Evolutionary conservation across 495 filamentous ascomycete species (phyloP).

Genomic region (Rhypophila decipiens): DNA sequence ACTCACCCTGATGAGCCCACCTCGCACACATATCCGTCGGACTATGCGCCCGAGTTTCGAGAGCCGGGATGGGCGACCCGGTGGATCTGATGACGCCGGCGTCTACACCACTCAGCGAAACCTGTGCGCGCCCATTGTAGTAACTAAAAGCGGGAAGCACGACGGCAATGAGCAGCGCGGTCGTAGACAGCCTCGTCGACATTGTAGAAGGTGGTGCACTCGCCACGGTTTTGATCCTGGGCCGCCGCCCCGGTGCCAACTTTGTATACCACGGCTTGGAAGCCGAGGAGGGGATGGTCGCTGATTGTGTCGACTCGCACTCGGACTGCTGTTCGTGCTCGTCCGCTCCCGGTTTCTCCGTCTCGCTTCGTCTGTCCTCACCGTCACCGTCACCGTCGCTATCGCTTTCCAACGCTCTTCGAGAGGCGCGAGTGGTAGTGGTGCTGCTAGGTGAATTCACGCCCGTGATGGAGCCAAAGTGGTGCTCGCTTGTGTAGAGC

Average conservation of each 20-base stretch:
- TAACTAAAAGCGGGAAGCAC: slow-evolving; percentile 42
- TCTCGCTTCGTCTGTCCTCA: slow-evolving; percentile 10
- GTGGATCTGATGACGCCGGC: slow-evolving; percentile 35
- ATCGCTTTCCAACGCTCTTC: not conserved
- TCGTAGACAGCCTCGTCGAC: slow-evolving; percentile 37
- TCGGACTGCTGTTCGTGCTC: slow-evolving; percentile 6
- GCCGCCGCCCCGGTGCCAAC: slow-evolving; percentile 28
- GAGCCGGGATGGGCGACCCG: slow-evolving; percentile 13
- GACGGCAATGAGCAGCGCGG: slow-evolving; percentile 48
- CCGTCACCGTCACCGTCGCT: slow-evolving; percentile 7
- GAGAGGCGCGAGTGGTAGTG: not conserved
- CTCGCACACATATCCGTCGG: slow-evolving; percentile 56
- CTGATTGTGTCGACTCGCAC: slow-evolving; percentile 9
- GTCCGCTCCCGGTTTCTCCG: slow-evolving; percentile 2
- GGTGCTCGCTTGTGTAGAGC: slow-evolving; percentile 13
- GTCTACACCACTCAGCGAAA: slow-evolving; percentile 34
- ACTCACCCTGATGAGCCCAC: slow-evolving; percentile 61
- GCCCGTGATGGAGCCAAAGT: slow-evolving; percentile 20
- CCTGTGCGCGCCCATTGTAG: slow-evolving; percentile 28
- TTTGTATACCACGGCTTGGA: slow-evolving; percentile 32
- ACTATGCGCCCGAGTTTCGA: slow-evolving; percentile 36
- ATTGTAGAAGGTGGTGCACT: slow-evolving; percentile 34
- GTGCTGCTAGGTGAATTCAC: slow-evolving; percentile 11
- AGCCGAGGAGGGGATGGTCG: slow-evolving; percentile 6
- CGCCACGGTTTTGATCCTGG: slow-evolving; percentile 34